Percentiles rank a stretch among this genome's conserved stretches.
phyloP scores from a whole-genome alignment of 495 filamentous ascomycete genomes.

The Aspergillus biplanus region DNA sequence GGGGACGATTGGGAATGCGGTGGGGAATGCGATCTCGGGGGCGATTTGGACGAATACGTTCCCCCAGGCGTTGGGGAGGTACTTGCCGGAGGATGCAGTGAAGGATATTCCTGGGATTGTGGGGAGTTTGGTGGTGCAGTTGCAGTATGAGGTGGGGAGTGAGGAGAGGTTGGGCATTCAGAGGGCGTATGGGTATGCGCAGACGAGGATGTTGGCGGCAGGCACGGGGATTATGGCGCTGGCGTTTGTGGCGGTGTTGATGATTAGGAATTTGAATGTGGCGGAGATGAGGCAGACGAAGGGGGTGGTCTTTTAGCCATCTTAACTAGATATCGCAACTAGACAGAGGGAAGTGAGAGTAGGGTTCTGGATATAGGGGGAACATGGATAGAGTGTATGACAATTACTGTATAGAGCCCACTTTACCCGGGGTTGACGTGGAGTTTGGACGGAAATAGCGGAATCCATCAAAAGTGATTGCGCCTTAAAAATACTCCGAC shows the following conservation, averaged over 20 bases:
- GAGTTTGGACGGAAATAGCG: no score
- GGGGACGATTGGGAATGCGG: constrained; percentile 63
- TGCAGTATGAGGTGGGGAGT: constrained; percentile 55
- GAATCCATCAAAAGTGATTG: no score
- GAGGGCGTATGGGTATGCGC: constrained; percentile 57
- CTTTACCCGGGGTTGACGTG: no score
- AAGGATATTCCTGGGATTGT: constrained; percentile 54
- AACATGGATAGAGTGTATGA: no score
- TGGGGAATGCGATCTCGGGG: constrained; percentile 62
- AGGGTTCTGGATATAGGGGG: no score
- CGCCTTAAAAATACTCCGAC: no score
- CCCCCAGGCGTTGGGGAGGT: constrained; percentile 50
- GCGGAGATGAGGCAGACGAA: constrained; percentile 50
- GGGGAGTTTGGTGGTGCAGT: constrained; percentile 48
- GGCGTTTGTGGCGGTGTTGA: constrained; percentile 42
- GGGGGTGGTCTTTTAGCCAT: constrained; percentile 34
- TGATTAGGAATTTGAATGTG: constrained; percentile 60
- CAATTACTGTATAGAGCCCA: no score
- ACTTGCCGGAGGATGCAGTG: constrained; percentile 54
- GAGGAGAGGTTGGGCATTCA: constrained; percentile 56
- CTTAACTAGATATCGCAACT: no score
- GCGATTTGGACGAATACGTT: constrained; percentile 72
- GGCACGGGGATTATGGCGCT: constrained; percentile 49
- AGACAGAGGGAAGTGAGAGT: no score
- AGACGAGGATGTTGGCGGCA: constrained; percentile 57